phyloP scores from a whole-genome alignment of 2,329 filamentous ascomycete genomes.

The Microdochium bolleyi region DNA sequence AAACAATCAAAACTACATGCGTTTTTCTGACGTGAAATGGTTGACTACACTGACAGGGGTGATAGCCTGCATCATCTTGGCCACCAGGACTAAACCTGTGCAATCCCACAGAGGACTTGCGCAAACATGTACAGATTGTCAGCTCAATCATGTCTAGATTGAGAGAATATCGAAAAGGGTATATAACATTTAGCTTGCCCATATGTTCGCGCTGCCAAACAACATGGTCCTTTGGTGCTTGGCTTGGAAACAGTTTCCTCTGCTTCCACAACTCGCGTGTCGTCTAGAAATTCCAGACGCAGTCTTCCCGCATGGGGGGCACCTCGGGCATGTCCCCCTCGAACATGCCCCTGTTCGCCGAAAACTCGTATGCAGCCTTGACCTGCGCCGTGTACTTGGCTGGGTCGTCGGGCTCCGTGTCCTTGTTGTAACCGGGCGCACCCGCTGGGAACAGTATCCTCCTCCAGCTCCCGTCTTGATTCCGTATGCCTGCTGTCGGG shows the following conservation, averaged over 20 bases:
- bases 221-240: too few relatives aligned
- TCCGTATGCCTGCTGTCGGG: constrained; percentile 37
- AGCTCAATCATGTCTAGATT: too few relatives aligned
- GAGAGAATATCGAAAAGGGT: too few relatives aligned
- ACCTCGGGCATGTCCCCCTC: constrained; percentile 67
- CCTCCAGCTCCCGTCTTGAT: constrained; percentile 45
- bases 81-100: too few relatives aligned
- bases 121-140: too few relatives aligned
- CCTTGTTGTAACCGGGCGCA: constrained; percentile 52
- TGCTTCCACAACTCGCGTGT: constrained; percentile 6
- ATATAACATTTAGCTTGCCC: too few relatives aligned
- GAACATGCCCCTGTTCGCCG: constrained; percentile 60
- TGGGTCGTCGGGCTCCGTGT: constrained; percentile 50
- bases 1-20: neutral
- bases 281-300: constrained; percentile 59
- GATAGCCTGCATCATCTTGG: too few relatives aligned
- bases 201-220: too few relatives aligned
- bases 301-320: constrained; percentile 72
- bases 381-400: constrained; percentile 48
- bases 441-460: constrained; percentile 70
- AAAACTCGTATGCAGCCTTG: constrained; percentile 55
- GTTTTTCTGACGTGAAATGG: neutral
- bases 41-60: neutral
- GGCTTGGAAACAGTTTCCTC: too few relatives aligned
- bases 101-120: too few relatives aligned